Evolutionary conservation across 345 rosid genomes (phyloP), one percentile per base, ranked within the genome.

Genomic region (Populus euphratica): DNA sequence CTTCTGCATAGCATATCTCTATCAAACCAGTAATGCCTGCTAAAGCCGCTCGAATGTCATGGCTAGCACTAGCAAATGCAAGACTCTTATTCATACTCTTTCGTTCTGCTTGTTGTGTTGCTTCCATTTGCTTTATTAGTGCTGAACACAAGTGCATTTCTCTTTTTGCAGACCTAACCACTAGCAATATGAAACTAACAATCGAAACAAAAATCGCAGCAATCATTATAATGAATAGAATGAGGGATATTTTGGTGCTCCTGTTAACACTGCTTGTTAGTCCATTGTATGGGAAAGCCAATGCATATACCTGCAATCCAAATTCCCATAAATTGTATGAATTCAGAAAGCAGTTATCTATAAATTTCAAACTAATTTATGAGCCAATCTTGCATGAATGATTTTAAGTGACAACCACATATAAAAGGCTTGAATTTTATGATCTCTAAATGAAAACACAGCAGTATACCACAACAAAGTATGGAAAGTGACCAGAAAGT

Each of bases 41-140:
- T 31, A 94, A 78, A 2, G 88, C 77, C 4, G 91, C 88, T 0
- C 96, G 87, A 80, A 93, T 89, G 64, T 95, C 97, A 23, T 95
- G 99, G 81, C 92, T 92, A 21, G 96, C 98, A 27, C 75, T 86
- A 49, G 96, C 90, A 67, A 91, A 89, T 2, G 91, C 96, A 39
- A 78, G 80, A 80, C 91, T 90, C 87, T 91, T 95, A 76, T 88
- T 90, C 91, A 87, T 90, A 73, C 92, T 90, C 74, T 93, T 93
- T 70, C 90, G 77, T 83, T 91, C 89, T 2, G 98, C 97, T 49
- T 90, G 92, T 72, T 85, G 90, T 43, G 97, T 93, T 44, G 92
- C 90, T 79, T 91, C 97, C 91, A 81, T 90, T 83, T 91, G 97
- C 64, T 86, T 91, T 23, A 91, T 89, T 38, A 95, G 67, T 3